Evolutionary conservation across 1,284 basidiomycete genomes (phyloP).

Genomic region (Cryptococcus sp.): DNA sequence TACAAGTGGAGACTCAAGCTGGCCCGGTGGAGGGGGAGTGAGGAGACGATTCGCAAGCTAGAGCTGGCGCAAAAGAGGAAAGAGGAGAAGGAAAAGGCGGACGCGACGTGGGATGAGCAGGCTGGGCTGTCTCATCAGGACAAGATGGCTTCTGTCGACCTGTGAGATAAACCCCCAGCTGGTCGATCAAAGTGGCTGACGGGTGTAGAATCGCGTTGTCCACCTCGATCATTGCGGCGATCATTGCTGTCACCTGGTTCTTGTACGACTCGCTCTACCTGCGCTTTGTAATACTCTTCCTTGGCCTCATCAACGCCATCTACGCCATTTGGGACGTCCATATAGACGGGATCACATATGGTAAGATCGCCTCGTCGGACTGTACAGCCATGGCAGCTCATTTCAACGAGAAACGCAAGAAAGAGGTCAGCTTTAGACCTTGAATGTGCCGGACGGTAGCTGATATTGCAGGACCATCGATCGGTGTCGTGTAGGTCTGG

Average conservation of each 20-base stretch:
- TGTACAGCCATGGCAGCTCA: constrained; percentile 7
- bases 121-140: constrained; percentile 4
- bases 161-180: constrained; percentile 12
- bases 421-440: no score
- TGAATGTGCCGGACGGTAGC: no score
- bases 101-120: not conserved
- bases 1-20: constrained; percentile 1
- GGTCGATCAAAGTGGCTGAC: not conserved
- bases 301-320: constrained; percentile 25
- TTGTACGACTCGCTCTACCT: constrained; percentile 29
- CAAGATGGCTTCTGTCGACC: constrained; percentile 14
- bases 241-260: constrained; percentile 20
- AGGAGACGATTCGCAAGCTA: not conserved
- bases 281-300: constrained; percentile 30
- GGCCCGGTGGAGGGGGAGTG: not conserved
- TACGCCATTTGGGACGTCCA: constrained; percentile 33
- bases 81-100: no score
- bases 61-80: not conserved
- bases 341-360: constrained; percentile 19
- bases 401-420: not conserved
- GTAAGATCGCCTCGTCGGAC: constrained; percentile 10
- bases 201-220: constrained; percentile 15
- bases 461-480: not conserved
- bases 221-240: constrained; percentile 4
- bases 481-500: not conserved